phyloP scores from a whole-genome alignment of 805 yeast species.

The Pichia rugopelliculosa region DNA sequence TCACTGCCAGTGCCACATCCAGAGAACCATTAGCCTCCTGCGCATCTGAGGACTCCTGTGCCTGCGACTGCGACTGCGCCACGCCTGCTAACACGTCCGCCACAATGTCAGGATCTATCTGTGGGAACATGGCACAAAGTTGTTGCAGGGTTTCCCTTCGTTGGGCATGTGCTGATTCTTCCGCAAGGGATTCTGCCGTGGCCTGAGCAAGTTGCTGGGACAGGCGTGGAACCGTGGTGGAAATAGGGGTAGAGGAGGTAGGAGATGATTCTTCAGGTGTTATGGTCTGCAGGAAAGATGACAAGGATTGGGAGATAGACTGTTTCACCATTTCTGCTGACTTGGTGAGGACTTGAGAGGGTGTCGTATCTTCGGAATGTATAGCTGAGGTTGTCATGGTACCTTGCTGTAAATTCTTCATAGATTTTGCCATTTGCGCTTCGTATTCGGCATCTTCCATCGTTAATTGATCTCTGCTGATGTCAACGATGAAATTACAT shows the following conservation, averaged over 20 bases:
- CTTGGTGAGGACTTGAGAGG: constrained; percentile 30
- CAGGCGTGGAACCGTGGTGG: too few species aligned
- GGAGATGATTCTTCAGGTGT: constrained; percentile 5
- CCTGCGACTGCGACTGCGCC: not conserved
- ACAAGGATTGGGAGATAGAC: constrained; percentile 25
- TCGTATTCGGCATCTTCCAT: constrained; percentile 53
- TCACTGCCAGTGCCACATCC: not conserved
- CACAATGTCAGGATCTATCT: not conserved
- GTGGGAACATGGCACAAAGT: constrained; percentile 3
- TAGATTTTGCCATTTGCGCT: constrained; percentile 35
- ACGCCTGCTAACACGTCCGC: constrained; percentile 2
- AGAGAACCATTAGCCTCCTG: too few species aligned
- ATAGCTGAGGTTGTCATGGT: not conserved
- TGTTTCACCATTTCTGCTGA: constrained; percentile 33
- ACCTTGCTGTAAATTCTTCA: too few species aligned
- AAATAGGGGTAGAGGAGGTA: constrained; percentile 25
- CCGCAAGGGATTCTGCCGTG: constrained; percentile 14
- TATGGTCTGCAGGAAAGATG: constrained; percentile 16
- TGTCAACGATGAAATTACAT: constrained; percentile 61
- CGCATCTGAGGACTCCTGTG: too few species aligned
- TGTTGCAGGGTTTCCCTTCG: not conserved
- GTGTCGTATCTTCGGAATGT: constrained; percentile 24
- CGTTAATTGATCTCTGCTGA: constrained; percentile 52
- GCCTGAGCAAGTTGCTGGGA: constrained; percentile 28
- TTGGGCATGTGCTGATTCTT: not conserved